A percentile compares a stretch with the other conserved stretches of the same genome.
Evolutionary conservation across 352 stramenopile genomes (phyloP).

Genomic region (Achlya hypogyna): DNA sequence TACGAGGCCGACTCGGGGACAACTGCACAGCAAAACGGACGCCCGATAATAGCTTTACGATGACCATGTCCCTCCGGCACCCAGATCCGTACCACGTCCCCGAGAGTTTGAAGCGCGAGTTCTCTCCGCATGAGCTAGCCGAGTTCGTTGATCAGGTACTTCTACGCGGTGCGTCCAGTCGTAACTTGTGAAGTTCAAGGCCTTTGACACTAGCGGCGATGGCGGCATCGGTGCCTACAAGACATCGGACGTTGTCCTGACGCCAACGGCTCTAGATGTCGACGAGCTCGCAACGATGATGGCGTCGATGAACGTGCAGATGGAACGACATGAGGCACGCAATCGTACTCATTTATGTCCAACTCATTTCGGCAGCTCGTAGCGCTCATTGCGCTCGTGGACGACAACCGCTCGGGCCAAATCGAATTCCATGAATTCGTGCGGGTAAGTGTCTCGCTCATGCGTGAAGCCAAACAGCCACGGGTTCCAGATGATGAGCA

Average conservation of each 20-base stretch:
- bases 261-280: background rate
- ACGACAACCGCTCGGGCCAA: conserved; percentile 58
- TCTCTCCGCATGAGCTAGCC: conserved; percentile 47
- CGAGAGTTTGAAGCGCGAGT: conserved; percentile 54
- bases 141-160: conserved; percentile 56
- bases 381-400: conserved; percentile 54
- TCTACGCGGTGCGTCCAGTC: background rate
- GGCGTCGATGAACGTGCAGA: conserved; percentile 50
- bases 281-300: conserved; percentile 45
- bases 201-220: conserved; percentile 57
- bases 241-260: too few species aligned
- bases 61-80: too few species aligned
- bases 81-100: conserved; percentile 24
- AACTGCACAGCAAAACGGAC: too few species aligned
- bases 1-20: too few species aligned
- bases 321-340: conserved; percentile 35
- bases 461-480: background rate
- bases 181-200: conserved; percentile 35
- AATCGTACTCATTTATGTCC: background rate
- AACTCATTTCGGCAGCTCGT: conserved; percentile 29
- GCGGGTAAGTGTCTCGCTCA: conserved; percentile 25
- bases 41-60: too few species aligned
- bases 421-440: conserved; percentile 64
- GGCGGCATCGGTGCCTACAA: conserved; percentile 53
- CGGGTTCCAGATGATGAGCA: conserved; percentile 41